Conservation (phyloP, 305 asterid genomes). For the Euphrasia arctica region DNA sequence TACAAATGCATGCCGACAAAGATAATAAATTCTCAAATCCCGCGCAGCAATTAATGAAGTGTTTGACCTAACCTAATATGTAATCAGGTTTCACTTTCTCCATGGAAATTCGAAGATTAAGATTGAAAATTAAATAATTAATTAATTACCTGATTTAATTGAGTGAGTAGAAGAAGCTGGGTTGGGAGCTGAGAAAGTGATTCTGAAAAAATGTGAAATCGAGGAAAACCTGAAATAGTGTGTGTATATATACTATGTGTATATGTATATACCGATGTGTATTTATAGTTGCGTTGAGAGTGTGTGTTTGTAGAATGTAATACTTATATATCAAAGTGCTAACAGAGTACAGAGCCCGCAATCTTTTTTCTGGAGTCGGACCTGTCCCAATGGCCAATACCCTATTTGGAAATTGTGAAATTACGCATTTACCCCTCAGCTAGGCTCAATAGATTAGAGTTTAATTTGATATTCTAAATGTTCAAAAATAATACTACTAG, state of each 20-base stretch:
- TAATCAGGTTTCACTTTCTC: conserved; percentile 16
- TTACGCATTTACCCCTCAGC: too few species aligned
- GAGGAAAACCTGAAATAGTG: conserved; percentile 24
- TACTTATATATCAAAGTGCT: too few species aligned
- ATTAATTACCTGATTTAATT: conserved; percentile 31
- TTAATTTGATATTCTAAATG: too few species aligned
- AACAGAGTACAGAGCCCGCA: too few species aligned
- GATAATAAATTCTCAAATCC: conserved; percentile 20
- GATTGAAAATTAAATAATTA: not conserved
- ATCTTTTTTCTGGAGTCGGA: too few species aligned
- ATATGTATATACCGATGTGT: conserved; percentile 20
- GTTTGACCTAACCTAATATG: conserved; percentile 40
- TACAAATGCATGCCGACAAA: conserved; percentile 33
- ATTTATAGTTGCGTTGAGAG: conserved; percentile 26
- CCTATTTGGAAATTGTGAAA: too few species aligned
- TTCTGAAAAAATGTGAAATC: conserved; percentile 19
- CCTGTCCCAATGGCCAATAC: too few species aligned
- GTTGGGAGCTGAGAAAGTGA: conserved; percentile 33
- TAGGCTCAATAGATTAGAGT: too few species aligned
- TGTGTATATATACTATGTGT: conserved; percentile 22
- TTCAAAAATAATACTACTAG: too few species aligned
- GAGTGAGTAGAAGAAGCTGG: conserved; percentile 27
- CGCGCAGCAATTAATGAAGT: conserved; percentile 34
- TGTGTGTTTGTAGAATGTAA: conserved; percentile 10
- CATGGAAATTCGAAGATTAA: conserved; percentile 22